Evolutionary conservation across 176 grass and related monocot species (phyloP).

Genomic region (Puccinellia tenuiflora): DNA sequence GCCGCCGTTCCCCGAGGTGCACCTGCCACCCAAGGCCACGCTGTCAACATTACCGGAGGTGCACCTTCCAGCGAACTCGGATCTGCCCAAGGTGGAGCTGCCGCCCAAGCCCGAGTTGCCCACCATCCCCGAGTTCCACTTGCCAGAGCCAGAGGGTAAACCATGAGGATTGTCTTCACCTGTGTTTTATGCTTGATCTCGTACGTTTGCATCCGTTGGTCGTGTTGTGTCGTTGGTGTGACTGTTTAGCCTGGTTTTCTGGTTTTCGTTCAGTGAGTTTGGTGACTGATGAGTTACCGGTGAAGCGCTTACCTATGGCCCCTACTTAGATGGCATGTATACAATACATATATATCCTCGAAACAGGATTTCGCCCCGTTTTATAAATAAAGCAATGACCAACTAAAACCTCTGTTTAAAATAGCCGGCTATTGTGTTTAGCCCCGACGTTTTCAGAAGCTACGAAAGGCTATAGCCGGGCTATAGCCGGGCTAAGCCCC

Average conservation of each 20-base stretch:
- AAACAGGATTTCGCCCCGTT: no score
- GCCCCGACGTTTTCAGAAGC: no score
- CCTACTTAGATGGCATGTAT: no score
- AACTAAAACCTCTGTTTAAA: no score
- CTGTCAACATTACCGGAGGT: neutral
- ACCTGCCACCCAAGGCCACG: slow-evolving; percentile 8
- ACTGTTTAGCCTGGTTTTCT: neutral
- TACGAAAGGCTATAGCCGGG: no score
- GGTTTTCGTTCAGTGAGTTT: no score
- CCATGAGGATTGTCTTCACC: slow-evolving; percentile 10
- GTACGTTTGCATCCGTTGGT: neutral
- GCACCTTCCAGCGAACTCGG: neutral
- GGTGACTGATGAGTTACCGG: neutral
- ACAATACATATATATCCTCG: no score
- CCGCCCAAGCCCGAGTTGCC: neutral
- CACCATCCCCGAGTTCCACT: neutral
- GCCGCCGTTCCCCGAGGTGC: slow-evolving; percentile 18
- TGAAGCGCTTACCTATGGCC: no score
- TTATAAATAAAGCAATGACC: no score
- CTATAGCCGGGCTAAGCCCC: no score
- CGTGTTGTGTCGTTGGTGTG: neutral
- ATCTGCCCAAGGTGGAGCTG: neutral
- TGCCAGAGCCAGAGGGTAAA: slow-evolving; percentile 6
- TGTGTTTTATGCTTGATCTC: neutral
- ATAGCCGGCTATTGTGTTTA: no score